These are phyloP conservation scores for Fusarium sp. DNA, from an alignment of 2,329 filamentous ascomycete species.

Conservation along the genomic window DNA sequence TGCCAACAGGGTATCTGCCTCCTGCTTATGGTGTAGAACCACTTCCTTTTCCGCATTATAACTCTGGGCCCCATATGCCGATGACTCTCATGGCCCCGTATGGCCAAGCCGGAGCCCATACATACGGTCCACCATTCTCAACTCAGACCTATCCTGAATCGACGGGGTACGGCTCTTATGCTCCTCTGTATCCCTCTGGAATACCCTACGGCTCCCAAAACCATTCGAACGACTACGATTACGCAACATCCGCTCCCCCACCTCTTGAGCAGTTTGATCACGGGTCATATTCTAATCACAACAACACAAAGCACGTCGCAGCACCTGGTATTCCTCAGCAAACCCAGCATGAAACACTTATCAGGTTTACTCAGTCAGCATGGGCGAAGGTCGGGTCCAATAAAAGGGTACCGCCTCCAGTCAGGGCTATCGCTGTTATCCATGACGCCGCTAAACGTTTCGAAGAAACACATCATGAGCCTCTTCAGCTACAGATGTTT, in stretches of 20 bases:
- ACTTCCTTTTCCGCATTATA: conserved; percentile 9
- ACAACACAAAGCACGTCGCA: conserved; percentile 1
- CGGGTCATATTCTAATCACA: conserved; percentile 11
- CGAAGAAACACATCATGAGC: conserved; percentile 65
- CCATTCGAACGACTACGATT: conserved; percentile 15
- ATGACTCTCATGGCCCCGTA: conserved; percentile 17
- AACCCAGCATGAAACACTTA: conserved; percentile 63
- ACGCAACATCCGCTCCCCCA: conserved; percentile 6
- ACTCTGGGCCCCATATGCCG: conserved; percentile 10
- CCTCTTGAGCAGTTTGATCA: conserved; percentile 4
- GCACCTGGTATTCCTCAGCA: conserved; percentile 49
- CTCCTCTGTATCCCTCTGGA: conserved; percentile 9
- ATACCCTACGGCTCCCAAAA: conserved; percentile 6
- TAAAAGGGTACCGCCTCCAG: conserved; percentile 69
- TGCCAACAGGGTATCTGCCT: conserved; percentile 23
- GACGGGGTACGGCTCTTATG: conserved; percentile 26
- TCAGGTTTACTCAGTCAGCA: conserved; percentile 66
- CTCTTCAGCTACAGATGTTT: conserved; percentile 68
- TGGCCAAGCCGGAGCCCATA: conserved; percentile 11
- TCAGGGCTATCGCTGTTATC: conserved; percentile 72
- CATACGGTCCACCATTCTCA: conserved; percentile 25
- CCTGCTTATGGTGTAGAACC: conserved; percentile 29
- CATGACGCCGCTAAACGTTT: conserved; percentile 71
- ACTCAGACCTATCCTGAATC: conserved; percentile 24
- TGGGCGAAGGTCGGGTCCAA: conserved; percentile 72